Evolutionary conservation across 441 rosid species (phyloP).

Genomic region (Omphalea diandra): DNA sequence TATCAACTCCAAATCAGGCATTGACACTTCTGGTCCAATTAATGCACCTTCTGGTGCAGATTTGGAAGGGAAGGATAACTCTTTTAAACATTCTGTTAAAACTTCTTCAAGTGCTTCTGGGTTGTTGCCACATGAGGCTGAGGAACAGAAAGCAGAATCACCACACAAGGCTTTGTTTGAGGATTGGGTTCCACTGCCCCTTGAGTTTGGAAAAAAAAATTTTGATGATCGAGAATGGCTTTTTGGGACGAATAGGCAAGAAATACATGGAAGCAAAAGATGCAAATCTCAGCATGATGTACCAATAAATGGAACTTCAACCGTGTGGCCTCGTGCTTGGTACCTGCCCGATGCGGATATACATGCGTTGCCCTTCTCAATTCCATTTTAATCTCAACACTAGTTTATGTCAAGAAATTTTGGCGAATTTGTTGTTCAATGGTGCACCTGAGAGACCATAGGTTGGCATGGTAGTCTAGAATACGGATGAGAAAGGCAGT

Average conservation of each 20-base stretch:
- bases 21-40: neutral
- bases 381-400: slow-evolving; percentile 46
- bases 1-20: neutral
- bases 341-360: slow-evolving; percentile 41
- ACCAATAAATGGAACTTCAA: neutral
- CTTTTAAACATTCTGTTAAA: no score
- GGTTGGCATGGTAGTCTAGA: neutral
- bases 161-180: slow-evolving; percentile 28
- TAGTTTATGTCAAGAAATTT: neutral
- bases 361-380: slow-evolving; percentile 57
- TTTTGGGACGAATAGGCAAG: slow-evolving; percentile 24
- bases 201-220: slow-evolving; percentile 12
- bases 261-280: slow-evolving; percentile 14
- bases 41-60: neutral
- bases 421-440: neutral
- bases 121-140: neutral
- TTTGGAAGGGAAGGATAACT: slow-evolving; percentile 3
- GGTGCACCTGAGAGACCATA: neutral
- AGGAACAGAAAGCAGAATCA: slow-evolving; percentile 15
- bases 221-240: slow-evolving; percentile 42
- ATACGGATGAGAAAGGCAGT: no score
- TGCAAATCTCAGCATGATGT: slow-evolving; percentile 15
- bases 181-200: slow-evolving; percentile 38
- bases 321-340: slow-evolving; percentile 39
- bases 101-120: neutral